These are phyloP conservation scores for Hibiscus syriacus DNA, from an alignment of 345 rosid genomes.

Conservation along the genomic window DNA sequence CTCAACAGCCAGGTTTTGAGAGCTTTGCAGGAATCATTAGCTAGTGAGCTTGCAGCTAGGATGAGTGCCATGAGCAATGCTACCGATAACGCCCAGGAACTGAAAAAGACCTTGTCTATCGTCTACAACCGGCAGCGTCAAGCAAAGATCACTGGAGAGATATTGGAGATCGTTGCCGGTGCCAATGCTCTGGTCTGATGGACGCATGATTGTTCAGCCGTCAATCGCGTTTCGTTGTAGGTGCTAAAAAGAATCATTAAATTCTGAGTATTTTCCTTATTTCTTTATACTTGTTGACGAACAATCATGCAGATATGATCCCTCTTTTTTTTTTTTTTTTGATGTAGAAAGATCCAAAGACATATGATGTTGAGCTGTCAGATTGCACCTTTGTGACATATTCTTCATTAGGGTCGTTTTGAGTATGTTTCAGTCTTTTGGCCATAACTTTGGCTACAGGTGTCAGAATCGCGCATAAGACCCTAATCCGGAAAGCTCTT, in stretches of 20 bases:
- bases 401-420: too few species aligned
- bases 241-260: slow-evolving; percentile 9
- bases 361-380: too few species aligned
- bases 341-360: too few species aligned
- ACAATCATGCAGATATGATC: slow-evolving; percentile 15
- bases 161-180: slow-evolving; percentile 93
- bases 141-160: slow-evolving; percentile 93
- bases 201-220: not conserved
- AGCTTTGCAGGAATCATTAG: slow-evolving; percentile 88
- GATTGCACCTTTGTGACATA: too few species aligned
- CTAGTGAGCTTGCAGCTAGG: slow-evolving; percentile 91
- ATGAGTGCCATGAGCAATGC: slow-evolving; percentile 97
- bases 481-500: too few species aligned
- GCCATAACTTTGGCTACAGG: too few species aligned
- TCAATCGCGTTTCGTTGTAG: slow-evolving; percentile 19
- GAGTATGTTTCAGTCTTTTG: too few species aligned
- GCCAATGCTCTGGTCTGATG: slow-evolving; percentile 53
- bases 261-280: slow-evolving; percentile 4
- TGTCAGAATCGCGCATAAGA: too few species aligned
- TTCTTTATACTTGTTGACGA: slow-evolving; percentile 20
- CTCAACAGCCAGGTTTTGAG: slow-evolving; percentile 90
- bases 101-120: slow-evolving; percentile 56
- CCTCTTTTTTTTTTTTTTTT: too few species aligned
- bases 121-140: slow-evolving; percentile 80
- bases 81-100: slow-evolving; percentile 68